Conservation (phyloP, 2,329 filamentous ascomycete species). For the Aspergillus pseudoglaucus region DNA sequence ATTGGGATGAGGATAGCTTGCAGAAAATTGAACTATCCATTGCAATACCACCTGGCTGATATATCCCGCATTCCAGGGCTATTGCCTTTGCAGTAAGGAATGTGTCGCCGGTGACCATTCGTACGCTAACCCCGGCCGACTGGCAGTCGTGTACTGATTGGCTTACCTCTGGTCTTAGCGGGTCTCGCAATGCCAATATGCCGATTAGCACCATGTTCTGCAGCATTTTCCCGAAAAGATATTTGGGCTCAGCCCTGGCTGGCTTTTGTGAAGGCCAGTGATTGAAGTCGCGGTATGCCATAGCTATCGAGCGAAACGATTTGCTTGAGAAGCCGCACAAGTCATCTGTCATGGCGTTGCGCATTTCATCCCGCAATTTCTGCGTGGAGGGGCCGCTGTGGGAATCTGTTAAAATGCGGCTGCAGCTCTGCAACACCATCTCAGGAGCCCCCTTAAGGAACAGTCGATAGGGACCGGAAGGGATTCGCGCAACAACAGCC, state of each 20-base stretch:
- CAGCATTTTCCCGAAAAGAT: conserved; percentile 62
- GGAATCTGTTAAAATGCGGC: conserved; percentile 52
- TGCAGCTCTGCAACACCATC: conserved; percentile 42
- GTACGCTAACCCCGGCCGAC: conserved; percentile 68
- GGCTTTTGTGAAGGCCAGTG: conserved; percentile 69
- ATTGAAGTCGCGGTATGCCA: conserved; percentile 77
- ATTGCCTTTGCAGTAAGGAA: conserved; percentile 72
- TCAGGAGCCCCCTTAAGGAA: conserved; percentile 50
- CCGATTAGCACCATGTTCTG: conserved; percentile 61
- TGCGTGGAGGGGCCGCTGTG: conserved; percentile 48
- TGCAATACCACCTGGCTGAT: conserved; percentile 59
- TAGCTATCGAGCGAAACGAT: conserved; percentile 76
- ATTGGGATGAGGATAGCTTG: conserved; percentile 60
- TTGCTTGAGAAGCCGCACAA: conserved; percentile 37
- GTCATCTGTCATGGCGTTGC: conserved; percentile 70
- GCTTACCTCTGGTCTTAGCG: conserved; percentile 66
- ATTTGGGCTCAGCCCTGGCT: conserved; percentile 52
- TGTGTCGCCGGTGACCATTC: conserved; percentile 84
- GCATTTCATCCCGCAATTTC: conserved; percentile 53
- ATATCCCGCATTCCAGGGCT: conserved; percentile 70
- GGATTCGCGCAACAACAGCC: conserved; percentile 55
- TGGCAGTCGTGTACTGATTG: conserved; percentile 69
- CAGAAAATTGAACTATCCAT: conserved; percentile 76
- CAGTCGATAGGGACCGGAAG: conserved; percentile 52
- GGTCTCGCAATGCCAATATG: conserved; percentile 75